Percentiles rank a stretch among this genome's conserved stretches.
Conservation (phyloP, 2,329 filamentous ascomycete species). For the Dothiorella sarmentorum region DNA sequence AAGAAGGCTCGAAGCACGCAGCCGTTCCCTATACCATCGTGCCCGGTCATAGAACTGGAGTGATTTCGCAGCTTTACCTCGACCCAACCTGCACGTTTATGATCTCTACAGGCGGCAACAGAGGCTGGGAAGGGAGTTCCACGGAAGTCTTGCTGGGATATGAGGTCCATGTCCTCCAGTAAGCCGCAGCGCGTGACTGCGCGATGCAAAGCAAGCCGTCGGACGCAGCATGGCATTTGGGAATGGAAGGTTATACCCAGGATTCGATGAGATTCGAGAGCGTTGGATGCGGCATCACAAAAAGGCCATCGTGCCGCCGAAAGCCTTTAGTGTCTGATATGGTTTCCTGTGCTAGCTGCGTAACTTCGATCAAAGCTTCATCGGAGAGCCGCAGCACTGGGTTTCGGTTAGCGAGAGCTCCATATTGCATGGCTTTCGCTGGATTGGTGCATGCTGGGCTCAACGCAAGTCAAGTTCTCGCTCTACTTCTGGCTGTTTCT, state of each 20-base stretch:
- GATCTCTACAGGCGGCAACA: conserved; percentile 84
- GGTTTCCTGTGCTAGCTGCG: neutral
- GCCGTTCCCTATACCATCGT: conserved; percentile 94
- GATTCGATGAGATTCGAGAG: conserved; percentile 7
- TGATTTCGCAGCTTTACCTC: conserved; percentile 80
- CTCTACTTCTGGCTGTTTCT: no score
- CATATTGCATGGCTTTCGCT: no score
- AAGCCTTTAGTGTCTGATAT: neutral
- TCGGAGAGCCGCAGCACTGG: no score
- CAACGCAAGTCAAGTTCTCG: no score
- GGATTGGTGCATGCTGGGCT: no score
- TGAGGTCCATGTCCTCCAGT: conserved; percentile 60
- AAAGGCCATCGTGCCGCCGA: neutral
- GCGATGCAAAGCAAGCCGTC: neutral
- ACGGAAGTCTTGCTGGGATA: conserved; percentile 94
- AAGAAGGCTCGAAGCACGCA: conserved; percentile 64
- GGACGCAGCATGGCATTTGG: neutral
- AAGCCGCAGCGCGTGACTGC: neutral
- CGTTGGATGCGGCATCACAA: conserved; percentile 3
- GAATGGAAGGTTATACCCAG: conserved; percentile 15
- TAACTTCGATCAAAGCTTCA: neutral
- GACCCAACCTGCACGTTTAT: conserved; percentile 88
- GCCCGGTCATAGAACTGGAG: conserved; percentile 82
- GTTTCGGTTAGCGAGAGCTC: no score
- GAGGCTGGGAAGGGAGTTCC: conserved; percentile 88